Evolutionary conservation across 345 rosid species (phyloP), one percentile per base, ranked within the genome.

Genomic region (Rhodomyrtus tomentosa): DNA sequence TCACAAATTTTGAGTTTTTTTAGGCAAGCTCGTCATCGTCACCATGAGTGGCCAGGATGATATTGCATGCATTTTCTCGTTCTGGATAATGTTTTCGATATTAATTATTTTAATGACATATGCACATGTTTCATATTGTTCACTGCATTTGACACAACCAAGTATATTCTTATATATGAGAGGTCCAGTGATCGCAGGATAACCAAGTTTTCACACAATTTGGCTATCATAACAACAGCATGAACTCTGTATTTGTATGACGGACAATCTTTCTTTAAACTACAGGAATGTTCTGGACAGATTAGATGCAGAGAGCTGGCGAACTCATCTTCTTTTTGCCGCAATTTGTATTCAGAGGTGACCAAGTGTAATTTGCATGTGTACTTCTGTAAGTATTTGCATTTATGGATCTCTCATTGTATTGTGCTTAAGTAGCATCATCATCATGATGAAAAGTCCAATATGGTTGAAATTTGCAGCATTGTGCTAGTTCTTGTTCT

Each of bases 301-400:
- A 88, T 5, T 18, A 88, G 90, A 84, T 84, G 86, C 88, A 88
- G 83, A 88, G 93, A 91, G 82, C 76, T 90, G 83, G 91, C 89
- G 1, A 87, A 85, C 55, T 88, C 93, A 0, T 93, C 98, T 29
- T 91, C 95, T 49, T 91, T 93, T 88, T 89, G 88, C 88, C 88
- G 85, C 68, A 73, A 85, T 4, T 88, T 95, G 29, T 95, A 94
- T 93, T 91, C 94, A 24, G 95, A 94, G 98, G 98, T 95, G 82
- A 83, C 86, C 84, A 5, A 80, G 15, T 85, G 59, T 74, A 42
- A 24, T 25, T 55, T 25, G 29, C 82, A 36, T 54, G 5, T 50
- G 48, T 10, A 10, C 32, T 27, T 80, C 53, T 45, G 16, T 62
- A 21, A 62, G 36, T 32, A 62, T 62, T 7, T 62, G 76, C 74